A percentile compares a stretch with the other conserved stretches of the same genome.
phyloP scores from a whole-genome alignment of 306 rosid genomes.

The Vigna unguiculata region DNA sequence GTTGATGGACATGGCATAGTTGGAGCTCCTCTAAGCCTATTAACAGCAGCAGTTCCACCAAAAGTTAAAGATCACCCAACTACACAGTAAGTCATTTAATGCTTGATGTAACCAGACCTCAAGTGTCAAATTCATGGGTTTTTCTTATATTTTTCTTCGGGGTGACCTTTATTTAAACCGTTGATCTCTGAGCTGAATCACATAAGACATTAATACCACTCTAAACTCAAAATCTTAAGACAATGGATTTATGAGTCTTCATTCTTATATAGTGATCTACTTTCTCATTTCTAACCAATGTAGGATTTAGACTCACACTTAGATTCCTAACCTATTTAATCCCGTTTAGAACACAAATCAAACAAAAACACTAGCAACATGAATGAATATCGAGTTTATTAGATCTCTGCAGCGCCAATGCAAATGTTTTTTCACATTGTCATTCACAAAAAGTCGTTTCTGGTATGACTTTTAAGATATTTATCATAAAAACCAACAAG shows the following conservation, averaged over 20 bases:
- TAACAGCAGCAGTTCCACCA: conserved; percentile 21
- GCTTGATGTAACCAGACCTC: conserved; percentile 27
- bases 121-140: background rate
- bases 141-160: too few relatives aligned
- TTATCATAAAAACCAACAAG: background rate
- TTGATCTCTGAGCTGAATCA: too few relatives aligned
- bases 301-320: too few relatives aligned
- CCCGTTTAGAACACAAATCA: background rate
- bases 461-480: background rate
- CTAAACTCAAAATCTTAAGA: too few relatives aligned
- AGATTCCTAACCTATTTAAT: too few relatives aligned
- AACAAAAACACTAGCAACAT: background rate
- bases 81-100: conserved; percentile 41
- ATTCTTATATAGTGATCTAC: too few relatives aligned
- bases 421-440: background rate
- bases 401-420: background rate
- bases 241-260: too few relatives aligned
- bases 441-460: background rate
- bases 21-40: conserved; percentile 34
- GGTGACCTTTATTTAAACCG: too few relatives aligned
- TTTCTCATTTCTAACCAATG: too few relatives aligned
- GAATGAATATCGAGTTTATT: background rate
- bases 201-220: too few relatives aligned
- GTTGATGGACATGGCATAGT: background rate
- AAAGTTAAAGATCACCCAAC: conserved; percentile 36